Evolutionary conservation across 2,329 filamentous ascomycete species (phyloP), one percentile per base, ranked within the genome.

Genomic region (Graphium sp.): DNA sequence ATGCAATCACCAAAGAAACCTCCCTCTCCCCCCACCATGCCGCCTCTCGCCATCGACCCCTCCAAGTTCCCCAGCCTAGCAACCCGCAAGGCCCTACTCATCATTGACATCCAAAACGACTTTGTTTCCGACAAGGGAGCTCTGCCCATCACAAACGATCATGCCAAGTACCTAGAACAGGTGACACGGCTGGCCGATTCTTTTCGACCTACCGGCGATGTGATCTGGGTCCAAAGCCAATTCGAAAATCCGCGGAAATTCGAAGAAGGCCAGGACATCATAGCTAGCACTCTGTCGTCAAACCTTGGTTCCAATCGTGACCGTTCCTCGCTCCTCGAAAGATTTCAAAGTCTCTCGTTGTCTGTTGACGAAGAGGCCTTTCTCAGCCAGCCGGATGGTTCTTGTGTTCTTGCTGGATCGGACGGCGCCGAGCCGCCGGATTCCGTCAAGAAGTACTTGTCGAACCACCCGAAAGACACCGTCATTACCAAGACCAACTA

Each of bases 91-190:
- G 87, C 82, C 2, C 61, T 98, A 24, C 58, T 95, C 13, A 56
- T 91, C 12, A 63, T 94, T 37, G 87, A 93, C 43, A 68, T 92
- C 20, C 89, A 95, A 45, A 83, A 91, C 41, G 87, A 94, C 48
- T 93, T 95, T 43, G 55, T 91, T 33, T 62, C 70, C 6, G 53
- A 67, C 2, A 62, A 70, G 28, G 78, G 80, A 31, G 66, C 72
- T 16, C 52, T 94, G 13, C 65, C 72, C 9, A 68, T 85, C 28
- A 56, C 57, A 20, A 22, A 18, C 5, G 62, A 69, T 24, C 70
- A 73, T 4, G 51, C 64, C 4, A 67, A 69, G 7, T 81, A 85
- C 35, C 48, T 89, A 24, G 61, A 75, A 22, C 70, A 68, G 17
- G 66, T 84, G 23, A 55, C 72, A 13, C 52, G 63, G 6, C 58